Evolutionary conservation across 306 rosid species (phyloP).

Genomic region (Fagus crenata): DNA sequence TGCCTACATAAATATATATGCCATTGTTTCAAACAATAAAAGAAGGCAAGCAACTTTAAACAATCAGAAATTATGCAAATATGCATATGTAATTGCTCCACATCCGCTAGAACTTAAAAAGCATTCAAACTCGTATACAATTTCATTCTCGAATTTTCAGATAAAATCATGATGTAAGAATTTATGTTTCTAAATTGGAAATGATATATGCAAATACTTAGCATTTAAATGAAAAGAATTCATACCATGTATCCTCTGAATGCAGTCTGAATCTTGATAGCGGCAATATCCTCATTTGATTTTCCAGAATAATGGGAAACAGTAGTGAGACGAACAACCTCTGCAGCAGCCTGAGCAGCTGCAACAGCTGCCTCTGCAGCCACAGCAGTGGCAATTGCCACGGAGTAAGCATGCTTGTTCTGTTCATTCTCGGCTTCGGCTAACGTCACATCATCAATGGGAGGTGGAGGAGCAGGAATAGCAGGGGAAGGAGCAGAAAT

Average conservation of each 20-base stretch:
- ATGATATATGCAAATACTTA: neutral
- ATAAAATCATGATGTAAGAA: neutral
- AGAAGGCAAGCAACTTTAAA: neutral
- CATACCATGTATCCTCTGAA: constrained; percentile 77
- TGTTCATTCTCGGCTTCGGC: constrained; percentile 51
- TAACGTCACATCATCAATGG: constrained; percentile 34
- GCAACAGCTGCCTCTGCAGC: constrained; percentile 91
- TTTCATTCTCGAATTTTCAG: neutral
- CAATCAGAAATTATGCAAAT: neutral
- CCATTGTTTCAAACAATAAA: neutral
- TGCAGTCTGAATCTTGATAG: constrained; percentile 69
- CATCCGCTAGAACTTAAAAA: neutral
- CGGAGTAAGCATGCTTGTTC: constrained; percentile 66
- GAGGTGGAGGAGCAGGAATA: constrained; percentile 39
- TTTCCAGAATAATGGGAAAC: constrained; percentile 36
- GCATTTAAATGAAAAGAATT: neutral
- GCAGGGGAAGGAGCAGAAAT: constrained; percentile 37
- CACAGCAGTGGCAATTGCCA: constrained; percentile 76
- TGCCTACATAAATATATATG: neutral
- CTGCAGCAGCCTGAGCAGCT: constrained; percentile 76
- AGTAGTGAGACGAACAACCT: constrained; percentile 51
- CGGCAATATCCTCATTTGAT: constrained; percentile 53
- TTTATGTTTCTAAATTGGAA: neutral
- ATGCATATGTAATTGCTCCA: neutral
- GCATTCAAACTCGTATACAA: neutral